phyloP scores from a whole-genome alignment of 306 rosid genomes.

The Bauhinia variegata region DNA sequence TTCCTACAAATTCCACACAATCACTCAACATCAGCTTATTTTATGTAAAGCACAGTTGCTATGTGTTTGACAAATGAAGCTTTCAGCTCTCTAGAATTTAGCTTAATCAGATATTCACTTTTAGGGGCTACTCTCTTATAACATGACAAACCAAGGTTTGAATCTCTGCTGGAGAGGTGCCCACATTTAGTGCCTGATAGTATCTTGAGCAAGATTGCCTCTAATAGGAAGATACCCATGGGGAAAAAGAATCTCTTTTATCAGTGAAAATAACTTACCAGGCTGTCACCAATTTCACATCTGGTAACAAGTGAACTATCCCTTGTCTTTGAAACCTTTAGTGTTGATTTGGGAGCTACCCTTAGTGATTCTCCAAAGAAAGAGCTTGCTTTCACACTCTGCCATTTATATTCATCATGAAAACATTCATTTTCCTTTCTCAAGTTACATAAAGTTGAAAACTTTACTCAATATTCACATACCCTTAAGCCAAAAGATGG shows the following conservation, averaged over 20 bases:
- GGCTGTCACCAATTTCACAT: slow-evolving; percentile 87
- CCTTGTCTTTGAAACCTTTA: slow-evolving; percentile 60
- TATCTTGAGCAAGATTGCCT: too few relatives aligned
- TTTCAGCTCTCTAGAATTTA: background rate
- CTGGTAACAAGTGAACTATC: slow-evolving; percentile 53
- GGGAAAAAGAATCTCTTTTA: too few relatives aligned
- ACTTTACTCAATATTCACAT: background rate
- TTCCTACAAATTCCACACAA: slow-evolving; percentile 58
- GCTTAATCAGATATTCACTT: background rate
- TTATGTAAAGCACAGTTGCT: slow-evolving; percentile 21
- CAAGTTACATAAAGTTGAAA: too few relatives aligned
- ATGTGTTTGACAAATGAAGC: background rate
- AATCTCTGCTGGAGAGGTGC: too few relatives aligned
- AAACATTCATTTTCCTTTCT: slow-evolving; percentile 2
- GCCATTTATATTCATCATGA: slow-evolving; percentile 32
- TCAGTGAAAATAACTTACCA: slow-evolving; percentile 57
- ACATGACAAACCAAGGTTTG: too few relatives aligned
- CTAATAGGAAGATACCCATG: too few relatives aligned
- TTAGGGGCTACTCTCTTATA: too few relatives aligned
- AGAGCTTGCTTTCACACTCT: slow-evolving; percentile 81
- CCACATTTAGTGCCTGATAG: too few relatives aligned
- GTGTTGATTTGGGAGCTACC: slow-evolving; percentile 62
- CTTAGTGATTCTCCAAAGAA: slow-evolving; percentile 82
- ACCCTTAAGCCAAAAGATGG: slow-evolving; percentile 71
- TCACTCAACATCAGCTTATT: background rate